phyloP scores from a whole-genome alignment of 2,329 filamentous ascomycete genomes.

The Tolypocladium capitatum region DNA sequence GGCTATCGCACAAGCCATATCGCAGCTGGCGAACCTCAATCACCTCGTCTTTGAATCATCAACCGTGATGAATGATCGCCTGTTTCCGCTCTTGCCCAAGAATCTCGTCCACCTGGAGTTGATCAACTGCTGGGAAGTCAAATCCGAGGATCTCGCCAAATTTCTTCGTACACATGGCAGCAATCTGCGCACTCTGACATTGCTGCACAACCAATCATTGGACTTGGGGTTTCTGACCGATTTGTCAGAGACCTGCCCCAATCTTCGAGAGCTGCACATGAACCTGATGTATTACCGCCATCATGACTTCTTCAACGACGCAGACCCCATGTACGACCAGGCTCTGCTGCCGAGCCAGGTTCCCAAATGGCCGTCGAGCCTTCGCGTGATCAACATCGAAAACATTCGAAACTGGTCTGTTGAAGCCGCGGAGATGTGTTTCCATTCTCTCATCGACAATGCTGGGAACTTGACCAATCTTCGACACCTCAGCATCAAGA shows the following conservation, averaged over 20 bases:
- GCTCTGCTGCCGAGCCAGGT: slow-evolving; percentile 51
- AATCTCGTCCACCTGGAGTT: slow-evolving; percentile 56
- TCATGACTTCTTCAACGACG: slow-evolving; percentile 53
- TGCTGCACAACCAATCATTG: slow-evolving; percentile 70
- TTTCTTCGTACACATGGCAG: slow-evolving; percentile 58
- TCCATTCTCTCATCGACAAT: slow-evolving; percentile 62
- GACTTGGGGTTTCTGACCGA: slow-evolving; percentile 60
- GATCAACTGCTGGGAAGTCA: slow-evolving; percentile 66
- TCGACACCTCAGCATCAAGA: slow-evolving; percentile 57
- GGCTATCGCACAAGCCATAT: slow-evolving; percentile 19
- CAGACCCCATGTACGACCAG: slow-evolving; percentile 60
- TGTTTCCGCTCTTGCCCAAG: slow-evolving; percentile 57
- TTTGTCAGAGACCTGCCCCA: slow-evolving; percentile 55
- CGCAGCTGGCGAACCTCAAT: slow-evolving; percentile 45
- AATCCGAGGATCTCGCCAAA: slow-evolving; percentile 47
- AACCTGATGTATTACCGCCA: slow-evolving; percentile 68
- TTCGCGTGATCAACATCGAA: slow-evolving; percentile 61
- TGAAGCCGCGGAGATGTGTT: slow-evolving; percentile 60
- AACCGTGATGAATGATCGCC: slow-evolving; percentile 51
- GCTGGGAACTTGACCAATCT: slow-evolving; percentile 54
- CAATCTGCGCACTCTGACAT: slow-evolving; percentile 50
- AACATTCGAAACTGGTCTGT: slow-evolving; percentile 65
- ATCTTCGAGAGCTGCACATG: slow-evolving; percentile 57
- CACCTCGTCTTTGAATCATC: slow-evolving; percentile 65
- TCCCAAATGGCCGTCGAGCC: slow-evolving; percentile 63